These are phyloP conservation scores for Aphanoascus verrucosus DNA, from an alignment of 2,329 filamentous ascomycete genomes.

Conservation along the genomic window DNA sequence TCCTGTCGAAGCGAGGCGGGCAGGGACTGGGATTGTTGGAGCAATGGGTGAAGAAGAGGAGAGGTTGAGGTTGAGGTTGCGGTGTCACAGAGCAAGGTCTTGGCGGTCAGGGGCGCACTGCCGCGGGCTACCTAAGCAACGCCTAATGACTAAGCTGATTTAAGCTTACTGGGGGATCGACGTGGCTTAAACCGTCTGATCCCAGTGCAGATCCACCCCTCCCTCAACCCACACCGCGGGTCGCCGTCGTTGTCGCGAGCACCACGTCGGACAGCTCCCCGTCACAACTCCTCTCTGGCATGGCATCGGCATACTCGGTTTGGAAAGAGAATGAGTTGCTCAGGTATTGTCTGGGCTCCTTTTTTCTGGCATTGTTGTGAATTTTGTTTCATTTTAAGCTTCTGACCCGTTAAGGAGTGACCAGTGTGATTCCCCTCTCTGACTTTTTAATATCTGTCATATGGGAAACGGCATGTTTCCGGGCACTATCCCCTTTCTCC, in stretches of 20 bases:
- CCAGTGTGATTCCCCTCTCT: too few species aligned
- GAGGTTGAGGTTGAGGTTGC: constrained; percentile 1
- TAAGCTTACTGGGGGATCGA: constrained; percentile 12
- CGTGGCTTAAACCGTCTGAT: constrained; percentile 3
- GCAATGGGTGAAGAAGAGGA: background rate
- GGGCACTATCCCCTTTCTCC: too few species aligned
- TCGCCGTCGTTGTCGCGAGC: background rate
- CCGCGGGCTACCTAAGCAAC: constrained; percentile 7
- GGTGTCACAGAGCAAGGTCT: constrained; percentile 1
- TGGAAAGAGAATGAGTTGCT: too few species aligned
- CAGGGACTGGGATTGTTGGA: constrained; percentile 9
- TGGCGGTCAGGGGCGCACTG: background rate
- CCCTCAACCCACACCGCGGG: constrained; percentile 1
- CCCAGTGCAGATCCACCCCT: constrained; percentile 7
- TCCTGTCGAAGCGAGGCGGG: constrained; percentile 11
- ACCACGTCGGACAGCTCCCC: too few species aligned
- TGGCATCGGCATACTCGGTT: too few species aligned
- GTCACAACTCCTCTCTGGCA: too few species aligned
- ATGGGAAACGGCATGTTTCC: background rate
- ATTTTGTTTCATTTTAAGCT: too few species aligned
- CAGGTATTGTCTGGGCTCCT: too few species aligned
- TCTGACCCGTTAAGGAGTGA: too few species aligned
- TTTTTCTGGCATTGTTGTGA: too few species aligned
- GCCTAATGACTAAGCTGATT: constrained; percentile 2
- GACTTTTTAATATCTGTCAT: too few species aligned